Conservation (phyloP, 345 rosid species). For the Trapa incisa region DNA sequence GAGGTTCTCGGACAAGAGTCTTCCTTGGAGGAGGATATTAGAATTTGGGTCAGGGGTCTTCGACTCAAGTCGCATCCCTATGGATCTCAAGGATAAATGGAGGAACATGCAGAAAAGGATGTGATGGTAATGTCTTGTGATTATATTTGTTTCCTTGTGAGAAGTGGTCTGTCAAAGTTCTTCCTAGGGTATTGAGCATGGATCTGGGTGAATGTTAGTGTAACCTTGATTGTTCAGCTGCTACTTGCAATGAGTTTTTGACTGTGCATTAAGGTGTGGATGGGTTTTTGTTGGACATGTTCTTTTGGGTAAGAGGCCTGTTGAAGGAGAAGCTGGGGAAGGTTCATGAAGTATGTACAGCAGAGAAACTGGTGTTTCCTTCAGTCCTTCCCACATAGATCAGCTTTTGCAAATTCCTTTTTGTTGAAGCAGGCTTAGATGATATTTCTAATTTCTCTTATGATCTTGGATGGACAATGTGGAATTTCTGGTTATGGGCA, state of each 20-base stretch:
- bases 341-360: background rate
- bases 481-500: background rate
- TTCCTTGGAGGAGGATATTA: constrained; percentile 74
- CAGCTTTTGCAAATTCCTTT: background rate
- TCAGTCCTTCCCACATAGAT: too few species aligned
- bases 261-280: background rate
- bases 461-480: background rate
- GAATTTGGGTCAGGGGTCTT: constrained; percentile 58
- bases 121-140: background rate
- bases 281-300: background rate
- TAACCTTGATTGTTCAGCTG: background rate
- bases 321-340: background rate
- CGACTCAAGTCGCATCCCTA: constrained; percentile 39
- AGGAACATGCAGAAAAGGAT: constrained; percentile 20
- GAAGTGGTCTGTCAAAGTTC: background rate
- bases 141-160: background rate
- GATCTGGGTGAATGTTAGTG: background rate
- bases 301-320: background rate
- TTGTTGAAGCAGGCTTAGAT: background rate
- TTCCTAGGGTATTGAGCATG: background rate
- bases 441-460: background rate
- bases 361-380: background rate
- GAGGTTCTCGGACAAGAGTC: constrained; percentile 37
- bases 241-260: background rate
- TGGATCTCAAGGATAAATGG: constrained; percentile 82